Base-by-base conservation (phyloP, 2,329 filamentous ascomycete genomes). In the Torrubiella hemipterigena region DNA sequence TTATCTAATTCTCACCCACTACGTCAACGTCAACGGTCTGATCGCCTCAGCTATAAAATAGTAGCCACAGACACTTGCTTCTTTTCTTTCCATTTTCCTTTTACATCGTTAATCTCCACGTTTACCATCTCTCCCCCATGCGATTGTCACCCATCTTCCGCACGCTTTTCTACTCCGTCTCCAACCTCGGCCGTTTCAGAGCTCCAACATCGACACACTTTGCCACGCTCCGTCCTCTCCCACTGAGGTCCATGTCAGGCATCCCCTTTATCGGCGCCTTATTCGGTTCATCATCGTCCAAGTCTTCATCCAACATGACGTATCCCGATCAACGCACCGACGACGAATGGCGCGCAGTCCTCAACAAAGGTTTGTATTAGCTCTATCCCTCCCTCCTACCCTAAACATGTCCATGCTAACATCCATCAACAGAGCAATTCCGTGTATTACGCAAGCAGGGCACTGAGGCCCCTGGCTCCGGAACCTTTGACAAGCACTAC, bases 361-460 rank as follows among this genome's bases (percentile, higher is more conserved):
- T 98, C 32, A 86, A 66, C 43, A 61, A 61, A 46, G 56, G 61
- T 65, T 53, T 42, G 55, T 41, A 17, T 29, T 12, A 27, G 12
- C 24, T 13, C 12, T 8, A 4, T 24, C 24, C 23, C n/a, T 19
- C 12, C 17, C 6, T 8, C 23, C 16, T 6, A 7, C 17, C 12
- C 9, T 9, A 21, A 10, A 19, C 16, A 16, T 10, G 8, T n/a
- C 26, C 5, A 16, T 21, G 10, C 41, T 41, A 19, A 45, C 32
- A 32, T 16, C n/a, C 5, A 9, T 15, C 7, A 23, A 9, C 46
- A 94, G 89, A 95, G 49, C 91, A 98, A 69, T 98, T 96, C 66
- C 83, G 84, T 42, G 72, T 98, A 50, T 75, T 98, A 33, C 81
- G 91, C 40, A 65, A 93, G 54, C 89, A 95, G 56, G 91, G 87